Evolutionary conservation across 768 basidiomycete species (phyloP), one percentile per base, ranked within the genome.

Genomic region (Tubosaeta sp.): DNA sequence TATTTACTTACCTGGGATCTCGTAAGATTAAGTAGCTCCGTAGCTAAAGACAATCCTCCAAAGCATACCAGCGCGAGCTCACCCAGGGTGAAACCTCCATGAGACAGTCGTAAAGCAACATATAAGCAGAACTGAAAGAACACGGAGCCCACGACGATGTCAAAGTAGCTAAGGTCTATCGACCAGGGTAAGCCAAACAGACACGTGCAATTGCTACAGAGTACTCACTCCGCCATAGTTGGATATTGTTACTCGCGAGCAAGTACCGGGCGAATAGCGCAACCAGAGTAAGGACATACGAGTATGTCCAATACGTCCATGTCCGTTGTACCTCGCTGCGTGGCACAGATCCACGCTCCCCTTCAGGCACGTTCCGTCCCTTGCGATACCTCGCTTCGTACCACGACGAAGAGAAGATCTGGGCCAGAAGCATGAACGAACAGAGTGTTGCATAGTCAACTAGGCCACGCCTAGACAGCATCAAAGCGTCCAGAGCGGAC

Each of bases 111-210:
- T 36, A 96, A 77, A 36, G 89, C 88, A 42, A 88, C 76, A 67
- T 98, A 99, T 41, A 98, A 74, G 45, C 91, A 83, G 63, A 94
- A 87, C 65, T 97, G 96, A 67, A 87, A 96, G 71, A 94, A 92
- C 38, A 88, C 63, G 2, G 91, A 83, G 31, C 80, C 79, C 21
- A 87, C 71, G 13, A 79, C 69, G 49, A 90, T 76, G 60, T 97
- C 94, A 49, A 89, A 81, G 54, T 79, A 76, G 53, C 79, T 86
- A 62, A 94, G 73, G 68, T 91, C 94, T 95, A 61, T 46, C 31
- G 52, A 52, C 36, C 42, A 31, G 21, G 36, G 47, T 55, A 34
- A 54, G 48, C 36, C 16, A 3, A 40, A 35, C 42, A 13, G n/a
- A 43, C 41, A 21, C 8, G 9, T 16, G 42, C 35, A 29, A 44